Evolutionary conservation across 345 rosid genomes (phyloP).

Genomic region (Lepidium didymum): DNA sequence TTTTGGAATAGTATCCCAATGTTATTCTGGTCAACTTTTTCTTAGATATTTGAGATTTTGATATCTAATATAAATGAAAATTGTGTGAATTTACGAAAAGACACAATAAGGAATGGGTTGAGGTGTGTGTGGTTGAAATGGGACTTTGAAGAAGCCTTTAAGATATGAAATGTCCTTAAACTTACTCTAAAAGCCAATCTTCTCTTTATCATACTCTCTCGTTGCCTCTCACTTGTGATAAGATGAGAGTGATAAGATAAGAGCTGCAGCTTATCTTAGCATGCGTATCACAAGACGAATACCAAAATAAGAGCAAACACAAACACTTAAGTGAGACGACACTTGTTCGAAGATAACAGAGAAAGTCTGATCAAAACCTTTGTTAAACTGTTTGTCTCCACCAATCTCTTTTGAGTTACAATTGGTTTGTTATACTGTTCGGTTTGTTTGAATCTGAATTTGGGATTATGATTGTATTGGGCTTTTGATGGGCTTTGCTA

Average conservation of each 20-base stretch:
- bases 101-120: constrained; percentile 7
- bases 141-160: constrained; percentile 5
- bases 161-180: constrained; percentile 16
- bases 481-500: neutral
- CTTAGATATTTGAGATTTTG: constrained; percentile 3
- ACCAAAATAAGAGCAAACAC: constrained; percentile 2
- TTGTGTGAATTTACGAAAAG: constrained; percentile 3
- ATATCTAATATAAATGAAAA: neutral
- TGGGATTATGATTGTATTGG: neutral
- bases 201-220: constrained; percentile 5
- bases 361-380: neutral
- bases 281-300: constrained; percentile 11
- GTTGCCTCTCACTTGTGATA: neutral
- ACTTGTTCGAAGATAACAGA: constrained; percentile 1
- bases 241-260: constrained; percentile 17
- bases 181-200: constrained; percentile 22
- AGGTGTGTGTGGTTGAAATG: constrained; percentile 28
- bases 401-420: neutral
- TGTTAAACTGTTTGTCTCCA: neutral
- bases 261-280: constrained; percentile 15
- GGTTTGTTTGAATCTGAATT: neutral
- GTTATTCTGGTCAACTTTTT: neutral
- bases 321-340: constrained; percentile 8
- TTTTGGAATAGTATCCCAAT: neutral
- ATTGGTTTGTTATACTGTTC: neutral